Conservation (phyloP, 495 filamentous ascomycete genomes). For the Xylaria grammica region DNA sequence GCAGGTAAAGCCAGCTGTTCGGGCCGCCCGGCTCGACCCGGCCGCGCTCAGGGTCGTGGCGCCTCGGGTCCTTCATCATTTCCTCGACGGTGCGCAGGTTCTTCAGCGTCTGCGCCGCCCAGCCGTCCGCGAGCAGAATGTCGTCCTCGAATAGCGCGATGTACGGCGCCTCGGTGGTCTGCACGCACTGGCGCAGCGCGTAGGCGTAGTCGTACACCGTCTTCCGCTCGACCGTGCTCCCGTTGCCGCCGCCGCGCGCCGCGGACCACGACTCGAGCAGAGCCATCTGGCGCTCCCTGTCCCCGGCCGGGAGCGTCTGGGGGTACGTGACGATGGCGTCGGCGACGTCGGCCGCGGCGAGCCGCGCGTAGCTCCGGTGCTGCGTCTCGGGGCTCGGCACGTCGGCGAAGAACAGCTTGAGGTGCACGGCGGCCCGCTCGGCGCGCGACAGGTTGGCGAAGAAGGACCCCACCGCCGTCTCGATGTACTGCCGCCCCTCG, state of each 20-base stretch:
- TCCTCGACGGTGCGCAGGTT: constrained; percentile 41
- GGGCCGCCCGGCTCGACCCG: constrained; percentile 27
- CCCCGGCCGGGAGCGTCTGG: constrained; percentile 23
- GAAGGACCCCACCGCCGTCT: constrained; percentile 43
- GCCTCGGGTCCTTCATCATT: constrained; percentile 33
- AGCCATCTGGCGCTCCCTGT: constrained; percentile 29
- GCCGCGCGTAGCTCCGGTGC: constrained; percentile 33
- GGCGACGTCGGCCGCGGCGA: constrained; percentile 27
- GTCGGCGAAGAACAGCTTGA: constrained; percentile 46
- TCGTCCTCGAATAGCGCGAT: constrained; percentile 57
- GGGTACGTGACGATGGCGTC: constrained; percentile 38
- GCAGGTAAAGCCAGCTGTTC: constrained; percentile 54
- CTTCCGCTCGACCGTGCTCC: constrained; percentile 37
- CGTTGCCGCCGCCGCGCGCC: constrained; percentile 33
- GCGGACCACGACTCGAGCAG: constrained; percentile 32
- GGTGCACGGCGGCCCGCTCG: constrained; percentile 37
- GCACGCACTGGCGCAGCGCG: constrained; percentile 44
- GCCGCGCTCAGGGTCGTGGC: constrained; percentile 24
- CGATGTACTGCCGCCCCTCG: constrained; percentile 39
- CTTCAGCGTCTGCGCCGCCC: constrained; percentile 48
- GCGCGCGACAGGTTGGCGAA: constrained; percentile 41
- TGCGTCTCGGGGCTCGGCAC: constrained; percentile 33
- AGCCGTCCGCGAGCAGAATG: constrained; percentile 53
- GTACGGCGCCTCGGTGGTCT: constrained; percentile 46
- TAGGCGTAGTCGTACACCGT: constrained; percentile 52